Evolutionary conservation across 2,329 filamentous ascomycete genomes (phyloP).

Genomic region (Epichloe bromicola): DNA sequence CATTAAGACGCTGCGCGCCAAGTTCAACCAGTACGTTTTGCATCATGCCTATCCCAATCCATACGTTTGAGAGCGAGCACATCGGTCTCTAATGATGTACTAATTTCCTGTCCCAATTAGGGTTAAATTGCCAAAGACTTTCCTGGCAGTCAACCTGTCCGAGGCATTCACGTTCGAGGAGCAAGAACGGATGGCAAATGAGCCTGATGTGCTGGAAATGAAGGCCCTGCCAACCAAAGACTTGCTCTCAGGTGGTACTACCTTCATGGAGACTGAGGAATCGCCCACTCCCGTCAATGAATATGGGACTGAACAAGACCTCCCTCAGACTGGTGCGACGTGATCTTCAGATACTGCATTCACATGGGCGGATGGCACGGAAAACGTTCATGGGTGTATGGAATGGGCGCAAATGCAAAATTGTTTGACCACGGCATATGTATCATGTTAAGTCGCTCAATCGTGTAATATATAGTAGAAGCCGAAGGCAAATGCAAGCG

Average conservation of each 20-base stretch:
- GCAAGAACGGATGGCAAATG: slow-evolving; percentile 36
- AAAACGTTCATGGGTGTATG: background rate
- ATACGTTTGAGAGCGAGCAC: slow-evolving; percentile 2
- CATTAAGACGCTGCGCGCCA: slow-evolving; percentile 87
- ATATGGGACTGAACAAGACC: background rate
- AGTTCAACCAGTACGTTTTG: slow-evolving; percentile 73
- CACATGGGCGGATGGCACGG: background rate
- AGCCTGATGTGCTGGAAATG: slow-evolving; percentile 36
- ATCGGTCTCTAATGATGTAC: background rate
- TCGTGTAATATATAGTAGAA: too few relatives aligned
- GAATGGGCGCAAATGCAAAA: background rate
- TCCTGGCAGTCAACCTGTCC: slow-evolving; percentile 50
- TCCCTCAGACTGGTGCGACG: background rate
- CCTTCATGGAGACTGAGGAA: background rate
- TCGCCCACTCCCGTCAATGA: background rate
- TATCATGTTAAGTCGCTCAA: too few relatives aligned
- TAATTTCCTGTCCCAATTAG: slow-evolving; percentile 20
- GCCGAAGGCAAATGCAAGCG: too few relatives aligned
- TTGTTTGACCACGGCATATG: too few relatives aligned
- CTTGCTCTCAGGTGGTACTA: slow-evolving; percentile 9
- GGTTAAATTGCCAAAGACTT: slow-evolving; percentile 54
- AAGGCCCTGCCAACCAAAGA: slow-evolving; percentile 23
- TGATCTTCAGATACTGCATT: background rate
- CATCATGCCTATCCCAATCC: slow-evolving; percentile 2
- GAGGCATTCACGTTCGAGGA: slow-evolving; percentile 49